Evolutionary conservation across 1,284 basidiomycete genomes (phyloP), one percentile per base, ranked within the genome.

Genomic region (Ganoderma lucidum): DNA sequence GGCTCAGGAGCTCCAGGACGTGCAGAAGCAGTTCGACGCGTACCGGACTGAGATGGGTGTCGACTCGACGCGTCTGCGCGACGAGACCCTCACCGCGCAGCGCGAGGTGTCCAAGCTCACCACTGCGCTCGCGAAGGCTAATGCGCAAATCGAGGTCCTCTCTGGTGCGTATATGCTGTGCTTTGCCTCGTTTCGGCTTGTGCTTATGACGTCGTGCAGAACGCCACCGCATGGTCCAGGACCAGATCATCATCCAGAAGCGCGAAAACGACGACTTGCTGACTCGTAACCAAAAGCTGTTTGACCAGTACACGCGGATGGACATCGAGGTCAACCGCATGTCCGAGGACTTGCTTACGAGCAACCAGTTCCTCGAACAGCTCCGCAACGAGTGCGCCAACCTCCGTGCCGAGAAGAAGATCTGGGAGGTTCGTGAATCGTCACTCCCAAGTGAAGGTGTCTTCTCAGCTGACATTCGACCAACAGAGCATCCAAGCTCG

Each of bases 391-490:
- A 98, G 76, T 88, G 86, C 70, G 92, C 94, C 0, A 96, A 93
- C 75, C 86, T 97, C 41, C 89, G 92, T 39, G 95, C 96, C 0
- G 97, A 98, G 85, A 96, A 95, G 84, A 93, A 92, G 75, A 93
- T 96, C 55, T 96, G 93, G 93, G 93, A 94, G 90, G 95, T 94
- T 64, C 63, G 90, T 23, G 30, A 63, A 48, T 9, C 28, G 32
- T 6, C 9, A 4, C n/a, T 30, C 48, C 48, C 48, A 14, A 3
- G 35, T 41, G 1, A 23, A 32, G 23, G 23, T 6, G 23, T 28
- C 28, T 2, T 48, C 5, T 10, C 12, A 51, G 30, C 41, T 61
- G 9, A 61, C 59, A 42, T 2, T 23, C 2, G 19, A 3, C 17
- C 2, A 65, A 30, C 67, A 93, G 94, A 89, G 88, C 71, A 86